Evolutionary conservation across 306 rosid species (phyloP).

Genomic region (Cicer bijugum): DNA sequence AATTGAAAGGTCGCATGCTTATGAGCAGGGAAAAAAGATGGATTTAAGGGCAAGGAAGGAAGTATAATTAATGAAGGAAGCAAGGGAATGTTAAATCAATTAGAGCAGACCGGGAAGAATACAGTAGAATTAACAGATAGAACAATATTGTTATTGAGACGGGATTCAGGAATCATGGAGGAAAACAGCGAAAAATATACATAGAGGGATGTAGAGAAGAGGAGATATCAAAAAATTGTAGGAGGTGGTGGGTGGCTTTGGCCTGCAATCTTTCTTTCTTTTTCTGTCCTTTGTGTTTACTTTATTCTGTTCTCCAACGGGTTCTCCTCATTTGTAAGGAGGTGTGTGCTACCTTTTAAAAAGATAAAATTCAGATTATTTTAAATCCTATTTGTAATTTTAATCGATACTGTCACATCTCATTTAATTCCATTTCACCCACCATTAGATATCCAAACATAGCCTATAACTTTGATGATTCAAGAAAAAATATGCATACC

Average conservation of each 20-base stretch:
- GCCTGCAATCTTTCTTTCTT: not conserved
- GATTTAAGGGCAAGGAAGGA: not conserved
- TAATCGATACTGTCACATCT: not conserved
- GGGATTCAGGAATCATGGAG: not conserved
- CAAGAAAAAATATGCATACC: constrained; percentile 5
- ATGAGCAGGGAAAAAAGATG: not conserved
- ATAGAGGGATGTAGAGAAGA: not conserved
- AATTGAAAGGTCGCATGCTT: not conserved
- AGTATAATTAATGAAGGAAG: not conserved
- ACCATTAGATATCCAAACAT: constrained; percentile 13
- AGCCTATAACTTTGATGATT: constrained; percentile 6
- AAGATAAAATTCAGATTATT: not conserved
- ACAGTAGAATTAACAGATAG: not conserved
- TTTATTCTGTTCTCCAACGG: not conserved
- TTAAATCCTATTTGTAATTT: not conserved
- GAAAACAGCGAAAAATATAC: not conserved
- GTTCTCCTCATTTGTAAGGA: not conserved
- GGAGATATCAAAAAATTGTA: not conserved
- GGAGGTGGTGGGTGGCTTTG: not conserved
- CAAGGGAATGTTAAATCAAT: not conserved
- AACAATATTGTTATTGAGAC: not conserved
- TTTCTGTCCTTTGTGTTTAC: not conserved
- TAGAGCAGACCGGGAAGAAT: not conserved
- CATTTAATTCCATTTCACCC: constrained; percentile 9
- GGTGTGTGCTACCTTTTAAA: not conserved